phyloP scores from a whole-genome alignment of 1,139 yeast species.

The Taiozyma sp. region DNA sequence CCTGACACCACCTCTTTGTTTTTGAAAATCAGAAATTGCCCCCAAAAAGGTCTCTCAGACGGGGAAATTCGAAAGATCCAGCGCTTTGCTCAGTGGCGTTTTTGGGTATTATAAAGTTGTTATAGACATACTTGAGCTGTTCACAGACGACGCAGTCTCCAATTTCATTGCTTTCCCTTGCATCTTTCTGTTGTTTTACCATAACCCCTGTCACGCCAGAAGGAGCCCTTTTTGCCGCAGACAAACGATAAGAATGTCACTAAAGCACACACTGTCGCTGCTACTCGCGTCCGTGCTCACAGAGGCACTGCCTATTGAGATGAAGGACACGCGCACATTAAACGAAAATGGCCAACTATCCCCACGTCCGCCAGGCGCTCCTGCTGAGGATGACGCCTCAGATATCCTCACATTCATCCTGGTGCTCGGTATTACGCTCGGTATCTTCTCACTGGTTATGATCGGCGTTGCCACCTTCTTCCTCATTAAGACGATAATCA shows the following conservation, averaged over 20 bases:
- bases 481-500: not conserved
- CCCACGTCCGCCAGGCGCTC: not conserved
- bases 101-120: not conserved
- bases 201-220: not conserved
- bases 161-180: not conserved
- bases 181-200: not conserved
- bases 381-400: not conserved
- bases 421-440: slow-evolving; percentile 3
- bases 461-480: slow-evolving; percentile 5
- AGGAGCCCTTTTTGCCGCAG: not conserved
- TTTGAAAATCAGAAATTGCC: not conserved
- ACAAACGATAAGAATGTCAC: not conserved
- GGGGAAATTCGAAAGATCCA: not conserved
- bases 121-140: not conserved
- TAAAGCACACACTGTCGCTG: not conserved
- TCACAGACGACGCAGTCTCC: not conserved
- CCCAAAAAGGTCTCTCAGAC: not conserved
- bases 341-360: not conserved
- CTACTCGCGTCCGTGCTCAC: not conserved
- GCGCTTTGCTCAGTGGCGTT: not conserved
- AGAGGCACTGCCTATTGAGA: not conserved
- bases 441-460: slow-evolving; percentile 4
- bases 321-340: not conserved
- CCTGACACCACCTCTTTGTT: not conserved
- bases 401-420: slow-evolving; percentile 2